Evolutionary conservation across 441 rosid genomes (phyloP), one percentile per base, ranked within the genome.

Genomic region (Bruguiera hainesii): DNA sequence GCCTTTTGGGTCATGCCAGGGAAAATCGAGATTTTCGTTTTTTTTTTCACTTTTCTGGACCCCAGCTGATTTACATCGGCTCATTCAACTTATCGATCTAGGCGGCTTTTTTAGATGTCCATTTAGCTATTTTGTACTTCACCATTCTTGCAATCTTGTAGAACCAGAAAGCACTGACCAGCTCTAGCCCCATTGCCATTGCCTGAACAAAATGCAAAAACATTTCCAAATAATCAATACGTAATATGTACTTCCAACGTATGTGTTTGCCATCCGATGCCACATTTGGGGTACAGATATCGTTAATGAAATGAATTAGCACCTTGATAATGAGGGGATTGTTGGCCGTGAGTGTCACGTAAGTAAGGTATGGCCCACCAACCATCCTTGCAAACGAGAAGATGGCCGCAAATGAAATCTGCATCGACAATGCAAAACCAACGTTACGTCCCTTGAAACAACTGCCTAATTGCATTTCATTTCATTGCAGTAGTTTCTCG

Each of bases 161-260:
- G 81, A 93, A 93, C 98, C 96, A 89, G 85, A 85, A 90, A 39
- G 83, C 82, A 68, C 95, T 89, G 42, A 93, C 89, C 20, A 87
- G 72, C 79, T 87, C 96, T 69, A 93, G 70, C 57, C 94, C 98
- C 25, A 85, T 6, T 19, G 85, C 83, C 96, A 84, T 89, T 49
- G 75, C 91, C 98, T 93, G 70, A 30, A 25, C 53, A 31, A 56
- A 11, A 46, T 28, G 7, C 1, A 55, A 20, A 55, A 55, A 3
- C 28, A 23, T 55, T 23, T 55, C 16, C 58, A 13, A 18, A 16
- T 10, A 23, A 55, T 55, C 30, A 23, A 23, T 13, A 3, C 3
- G 4, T 42, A 42, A 42, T 42, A 42, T 13, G 48, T 11, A 39
- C 16, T 39, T 3, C 48, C 48, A 13, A 10, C 4, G 0, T 11